These are phyloP conservation scores for Leucaena leucocephala DNA, from an alignment of 306 rosid genomes.

Conservation along the genomic window DNA sequence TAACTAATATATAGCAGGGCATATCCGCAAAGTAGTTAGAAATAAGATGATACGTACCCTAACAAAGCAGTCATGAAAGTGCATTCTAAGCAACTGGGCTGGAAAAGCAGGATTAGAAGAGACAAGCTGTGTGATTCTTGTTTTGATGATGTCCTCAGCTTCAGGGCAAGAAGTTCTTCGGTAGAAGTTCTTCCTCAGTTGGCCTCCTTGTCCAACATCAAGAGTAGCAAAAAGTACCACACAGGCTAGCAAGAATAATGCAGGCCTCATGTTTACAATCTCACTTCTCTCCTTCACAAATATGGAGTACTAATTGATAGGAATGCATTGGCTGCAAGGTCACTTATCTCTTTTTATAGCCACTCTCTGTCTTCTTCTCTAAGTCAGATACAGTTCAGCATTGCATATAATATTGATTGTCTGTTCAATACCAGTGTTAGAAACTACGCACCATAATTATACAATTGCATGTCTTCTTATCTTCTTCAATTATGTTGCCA, in stretches of 20 bases:
- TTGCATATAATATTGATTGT: slow-evolving; percentile 11
- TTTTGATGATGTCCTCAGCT: slow-evolving; percentile 50
- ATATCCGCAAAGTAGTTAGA: too few relatives aligned
- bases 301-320: slow-evolving; percentile 4
- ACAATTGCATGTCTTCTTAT: not conserved
- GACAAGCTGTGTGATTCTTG: slow-evolving; percentile 41
- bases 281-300: not conserved
- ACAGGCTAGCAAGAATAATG: slow-evolving; percentile 31
- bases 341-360: slow-evolving; percentile 26
- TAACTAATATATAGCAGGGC: not conserved
- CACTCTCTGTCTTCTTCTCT: not conserved
- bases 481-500: slow-evolving; percentile 17
- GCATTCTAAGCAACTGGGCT: slow-evolving; percentile 60
- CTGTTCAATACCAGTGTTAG: not conserved
- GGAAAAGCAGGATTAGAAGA: slow-evolving; percentile 43
- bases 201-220: slow-evolving; percentile 47
- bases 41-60: slow-evolving; percentile 37
- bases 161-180: slow-evolving; percentile 33
- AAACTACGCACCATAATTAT: not conserved
- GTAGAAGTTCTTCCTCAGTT: slow-evolving; percentile 53
- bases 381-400: slow-evolving; percentile 16
- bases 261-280: slow-evolving; percentile 37
- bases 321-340: slow-evolving; percentile 6
- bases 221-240: slow-evolving; percentile 24
- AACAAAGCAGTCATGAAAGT: slow-evolving; percentile 73